Evolutionary conservation across 2,329 filamentous ascomycete species (phyloP).

Genomic region (Neocatenulostroma microsporum): DNA sequence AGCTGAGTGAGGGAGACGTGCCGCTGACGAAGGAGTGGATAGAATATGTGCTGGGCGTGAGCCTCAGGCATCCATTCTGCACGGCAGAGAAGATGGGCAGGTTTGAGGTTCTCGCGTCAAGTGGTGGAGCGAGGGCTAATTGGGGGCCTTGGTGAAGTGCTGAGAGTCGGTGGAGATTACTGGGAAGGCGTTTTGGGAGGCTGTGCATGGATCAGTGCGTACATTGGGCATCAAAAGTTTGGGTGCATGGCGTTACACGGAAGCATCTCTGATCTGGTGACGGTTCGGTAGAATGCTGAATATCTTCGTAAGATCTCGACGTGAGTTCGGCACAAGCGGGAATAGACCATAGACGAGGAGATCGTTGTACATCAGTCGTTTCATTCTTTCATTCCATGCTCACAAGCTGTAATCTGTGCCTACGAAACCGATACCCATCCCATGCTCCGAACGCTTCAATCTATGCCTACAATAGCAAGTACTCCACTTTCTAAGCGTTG

Average conservation of each 20-base stretch:
- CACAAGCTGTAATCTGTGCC: too few species aligned
- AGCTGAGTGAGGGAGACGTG: conserved; percentile 17
- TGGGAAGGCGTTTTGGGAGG: neutral
- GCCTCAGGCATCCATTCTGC: conserved; percentile 19
- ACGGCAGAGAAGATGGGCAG: conserved; percentile 20
- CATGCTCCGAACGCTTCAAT: too few species aligned
- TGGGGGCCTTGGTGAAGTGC: conserved; percentile 25
- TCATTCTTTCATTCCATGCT: too few species aligned
- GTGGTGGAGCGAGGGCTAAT: conserved; percentile 16
- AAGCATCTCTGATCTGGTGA: too few species aligned
- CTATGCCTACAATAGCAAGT: conserved; percentile 1
- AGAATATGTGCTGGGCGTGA: conserved; percentile 21
- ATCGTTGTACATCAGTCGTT: too few species aligned
- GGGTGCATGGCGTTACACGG: too few species aligned
- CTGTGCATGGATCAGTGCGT: neutral
- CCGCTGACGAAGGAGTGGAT: conserved; percentile 18
- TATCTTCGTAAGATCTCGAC: too few species aligned
- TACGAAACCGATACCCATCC: too few species aligned
- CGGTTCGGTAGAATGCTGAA: too few species aligned
- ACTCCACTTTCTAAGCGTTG: conserved; percentile 3
- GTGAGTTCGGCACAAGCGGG: too few species aligned
- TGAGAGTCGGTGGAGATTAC: neutral
- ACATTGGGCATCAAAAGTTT: too few species aligned
- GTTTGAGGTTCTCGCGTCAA: conserved; percentile 20
- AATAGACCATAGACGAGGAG: too few species aligned